Evolutionary conservation across 306 rosid genomes (phyloP), one percentile per base, ranked within the genome.

Genomic region (Cicer arietinum): DNA sequence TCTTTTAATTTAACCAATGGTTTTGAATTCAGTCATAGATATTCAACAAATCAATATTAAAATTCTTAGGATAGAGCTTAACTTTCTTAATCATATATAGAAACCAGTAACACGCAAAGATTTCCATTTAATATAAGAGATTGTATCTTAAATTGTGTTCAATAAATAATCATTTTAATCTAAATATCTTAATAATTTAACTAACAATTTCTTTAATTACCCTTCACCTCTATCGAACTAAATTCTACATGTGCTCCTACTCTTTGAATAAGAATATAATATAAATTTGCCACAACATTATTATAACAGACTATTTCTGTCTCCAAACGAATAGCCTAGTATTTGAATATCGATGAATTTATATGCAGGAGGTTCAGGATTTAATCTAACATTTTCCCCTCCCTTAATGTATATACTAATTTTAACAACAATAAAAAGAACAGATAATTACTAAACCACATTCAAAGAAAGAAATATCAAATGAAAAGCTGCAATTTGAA

Each of bases 401-500:
- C 37, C 37, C 37, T 30, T 30, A 25, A 30, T 30, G 5, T 30
- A 3, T 30, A 30, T 30, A 30, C 37, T 30, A 30, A 30, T 30
- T 30, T 30, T 25, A 25, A 25, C 30, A 25, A 30, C 5, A 30
- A 30, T 30, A 30, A 30, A 30, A 30, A 3, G 6, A 18, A 44
- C 17, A 66, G 37, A 77, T 60, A 71, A 72, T 40, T 64, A 40
- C 7, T 25, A 65, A 56, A 46, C 5, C 50, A 11, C 64, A 45
- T 77, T 41, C 56, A 62, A 50, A 51, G 51, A 30, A 43, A 62
- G 80, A 16, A 75, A 14, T 40, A 52, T 39, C 48, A 52, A 69
- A 46, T 42, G 12, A 47, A 56, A 71, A 59, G 74, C 39, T 76
- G 41, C 67, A 81, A 81, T 53, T 63, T 76, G 75, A 76, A 81